Conservation (phyloP, 371 early-diverging fungal genomes). For the Aphelidium insulamus region DNA sequence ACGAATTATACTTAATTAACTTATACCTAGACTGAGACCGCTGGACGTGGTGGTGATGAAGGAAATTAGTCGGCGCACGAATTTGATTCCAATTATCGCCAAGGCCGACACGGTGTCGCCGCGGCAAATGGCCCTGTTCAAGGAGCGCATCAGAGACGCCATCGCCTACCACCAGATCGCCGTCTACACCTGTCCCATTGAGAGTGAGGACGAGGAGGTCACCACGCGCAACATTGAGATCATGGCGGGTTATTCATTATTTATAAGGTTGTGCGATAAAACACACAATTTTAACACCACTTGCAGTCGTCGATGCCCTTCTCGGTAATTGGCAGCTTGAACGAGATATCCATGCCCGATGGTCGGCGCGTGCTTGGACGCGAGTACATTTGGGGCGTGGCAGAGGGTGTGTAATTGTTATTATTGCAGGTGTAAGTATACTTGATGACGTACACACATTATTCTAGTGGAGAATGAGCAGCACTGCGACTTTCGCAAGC, state of each 20-base stretch:
- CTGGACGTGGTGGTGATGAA: conserved; percentile 78
- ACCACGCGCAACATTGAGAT: conserved; percentile 61
- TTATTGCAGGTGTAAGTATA: not conserved
- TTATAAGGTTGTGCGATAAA: not conserved
- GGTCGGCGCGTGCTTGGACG: conserved; percentile 68
- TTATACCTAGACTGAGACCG: conserved; percentile 29
- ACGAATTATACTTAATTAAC: conserved; percentile 2
- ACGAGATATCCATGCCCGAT: conserved; percentile 50
- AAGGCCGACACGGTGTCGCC: conserved; percentile 82
- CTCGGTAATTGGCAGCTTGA: conserved; percentile 77
- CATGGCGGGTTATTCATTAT: conserved; percentile 21
- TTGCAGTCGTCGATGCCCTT: conserved; percentile 59
- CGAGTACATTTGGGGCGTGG: conserved; percentile 84
- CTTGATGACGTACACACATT: not conserved
- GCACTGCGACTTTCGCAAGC: conserved; percentile 78
- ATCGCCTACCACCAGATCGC: conserved; percentile 53
- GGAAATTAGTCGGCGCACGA: conserved; percentile 54
- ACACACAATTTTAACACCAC: not conserved
- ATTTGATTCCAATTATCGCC: conserved; percentile 79
- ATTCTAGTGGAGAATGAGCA: conserved; percentile 53
- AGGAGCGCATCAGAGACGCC: conserved; percentile 55
- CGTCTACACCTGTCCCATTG: conserved; percentile 58
- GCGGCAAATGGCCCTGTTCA: conserved; percentile 52
- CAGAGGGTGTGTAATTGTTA: conserved; percentile 20
- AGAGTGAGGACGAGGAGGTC: conserved; percentile 65